These are phyloP conservation scores for Colletotrichum sp. DNA, from an alignment of 2,329 filamentous ascomycete species.

Conservation along the genomic window DNA sequence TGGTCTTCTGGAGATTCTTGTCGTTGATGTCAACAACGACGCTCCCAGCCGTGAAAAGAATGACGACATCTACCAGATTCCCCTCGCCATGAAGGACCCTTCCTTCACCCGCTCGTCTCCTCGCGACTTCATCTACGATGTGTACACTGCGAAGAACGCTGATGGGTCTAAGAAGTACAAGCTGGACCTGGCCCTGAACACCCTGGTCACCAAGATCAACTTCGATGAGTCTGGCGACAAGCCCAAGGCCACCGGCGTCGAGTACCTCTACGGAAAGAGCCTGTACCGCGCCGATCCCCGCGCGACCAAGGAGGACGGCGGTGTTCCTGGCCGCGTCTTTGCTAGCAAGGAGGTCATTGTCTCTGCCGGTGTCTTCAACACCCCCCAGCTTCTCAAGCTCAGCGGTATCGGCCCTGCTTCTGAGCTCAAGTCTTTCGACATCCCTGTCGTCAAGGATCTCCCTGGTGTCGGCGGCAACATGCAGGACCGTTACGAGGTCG, in stretches of 20 bases:
- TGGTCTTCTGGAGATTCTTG: neutral
- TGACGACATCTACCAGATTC: slow-evolving; percentile 36
- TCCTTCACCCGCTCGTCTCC: slow-evolving; percentile 44
- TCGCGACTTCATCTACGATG: slow-evolving; percentile 51
- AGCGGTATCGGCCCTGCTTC: slow-evolving; percentile 51
- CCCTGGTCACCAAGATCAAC: slow-evolving; percentile 40
- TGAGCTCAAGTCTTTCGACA: slow-evolving; percentile 46
- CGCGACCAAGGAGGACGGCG: slow-evolving; percentile 22
- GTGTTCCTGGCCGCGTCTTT: slow-evolving; percentile 20
- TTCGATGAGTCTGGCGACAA: slow-evolving; percentile 31
- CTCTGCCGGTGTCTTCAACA: slow-evolving; percentile 52
- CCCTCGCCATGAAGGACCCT: slow-evolving; percentile 45
- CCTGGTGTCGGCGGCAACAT: slow-evolving; percentile 56
- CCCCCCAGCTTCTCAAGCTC: slow-evolving; percentile 55
- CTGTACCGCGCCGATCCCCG: slow-evolving; percentile 47
- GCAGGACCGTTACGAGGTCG: slow-evolving; percentile 44
- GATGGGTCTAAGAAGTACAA: slow-evolving; percentile 47
- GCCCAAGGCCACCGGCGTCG: slow-evolving; percentile 43
- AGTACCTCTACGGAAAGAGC: slow-evolving; percentile 42
- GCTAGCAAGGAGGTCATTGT: slow-evolving; percentile 51
- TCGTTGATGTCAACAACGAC: neutral
- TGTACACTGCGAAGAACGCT: slow-evolving; percentile 27
- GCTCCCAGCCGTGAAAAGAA: neutral
- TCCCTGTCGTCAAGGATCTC: slow-evolving; percentile 47
- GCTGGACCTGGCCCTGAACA: slow-evolving; percentile 32